phyloP scores from a whole-genome alignment of 768 basidiomycete genomes.

The Leccinum uliginosum region DNA sequence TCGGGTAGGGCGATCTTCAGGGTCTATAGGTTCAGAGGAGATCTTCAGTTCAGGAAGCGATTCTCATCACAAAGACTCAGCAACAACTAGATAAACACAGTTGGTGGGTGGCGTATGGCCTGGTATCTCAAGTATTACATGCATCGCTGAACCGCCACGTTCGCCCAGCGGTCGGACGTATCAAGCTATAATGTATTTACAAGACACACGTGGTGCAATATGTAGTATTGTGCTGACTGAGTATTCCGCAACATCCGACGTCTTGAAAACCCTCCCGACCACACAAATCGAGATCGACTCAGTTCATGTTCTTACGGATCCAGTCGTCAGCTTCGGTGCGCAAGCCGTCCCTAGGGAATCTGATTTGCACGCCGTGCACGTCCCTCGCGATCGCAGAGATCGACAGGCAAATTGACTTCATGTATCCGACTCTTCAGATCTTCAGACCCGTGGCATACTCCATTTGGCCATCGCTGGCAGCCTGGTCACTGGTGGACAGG shows the following conservation, averaged over 20 bases:
- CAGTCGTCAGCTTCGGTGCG: too few relatives aligned
- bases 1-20: background rate
- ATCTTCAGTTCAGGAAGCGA: background rate
- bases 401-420: too few relatives aligned
- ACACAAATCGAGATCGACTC: background rate
- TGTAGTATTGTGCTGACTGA: background rate
- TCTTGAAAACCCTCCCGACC: background rate
- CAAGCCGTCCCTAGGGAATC: background rate
- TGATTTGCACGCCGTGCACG: background rate
- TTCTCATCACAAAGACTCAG: background rate
- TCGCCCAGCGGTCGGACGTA: background rate
- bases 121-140: background rate
- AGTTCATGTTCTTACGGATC: too few relatives aligned
- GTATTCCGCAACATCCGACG: background rate
- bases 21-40: background rate
- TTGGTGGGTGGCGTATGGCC: background rate
- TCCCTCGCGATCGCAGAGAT: too few relatives aligned
- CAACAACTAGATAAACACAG: background rate
- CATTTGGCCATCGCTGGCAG: background rate
- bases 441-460: too few relatives aligned
- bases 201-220: background rate
- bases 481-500: background rate
- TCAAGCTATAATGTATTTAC: background rate
- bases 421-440: too few relatives aligned
- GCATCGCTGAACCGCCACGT: background rate